Evolutionary conservation across 805 yeast genomes (phyloP), one percentile per base, ranked within the genome.

Genomic region (Candida chilensis): DNA sequence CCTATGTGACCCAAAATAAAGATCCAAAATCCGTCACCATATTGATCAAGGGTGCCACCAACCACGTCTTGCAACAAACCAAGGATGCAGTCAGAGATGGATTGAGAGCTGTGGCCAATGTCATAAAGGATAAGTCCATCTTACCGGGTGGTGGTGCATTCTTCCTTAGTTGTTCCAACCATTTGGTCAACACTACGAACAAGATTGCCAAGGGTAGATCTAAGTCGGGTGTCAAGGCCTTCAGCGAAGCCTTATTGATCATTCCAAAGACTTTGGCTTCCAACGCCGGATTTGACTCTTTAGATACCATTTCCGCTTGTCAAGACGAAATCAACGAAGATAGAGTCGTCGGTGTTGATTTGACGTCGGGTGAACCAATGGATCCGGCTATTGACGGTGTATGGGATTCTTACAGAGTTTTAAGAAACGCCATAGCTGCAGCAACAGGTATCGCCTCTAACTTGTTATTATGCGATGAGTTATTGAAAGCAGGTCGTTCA

Each of bases 21-120:
- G 82, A 86, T 48, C 96, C 97, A 36, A 84, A 84, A 56, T 74
- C 95, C 5, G 92, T 87, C 42, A 85, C 96, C 8, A 83, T 92
- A 35, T 68, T 92, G 37, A 88, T 92, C 51, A 85, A 86, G 58
- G 98, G 96, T 16, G 88, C 96, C 30, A 90, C 94, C 36, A 75
- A 77, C 41, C 92, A 90, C 56, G 75, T 85, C 25, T 71, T 92
- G 43, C 82, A 75, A 47, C 98, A 92, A 62, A 83, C 94, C 20
- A 86, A 88, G 52, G 98, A 92, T 52, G 97, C 99, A 1, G 87
- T 94, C 15, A 77, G 98, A 54, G 98, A 92, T 54, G 99, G 99
- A 20, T 67, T 92, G 36, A 76, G 98, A 42, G 87, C 96, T 2
- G 96, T 92, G 12, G 77, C 94, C 27, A 92, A 92, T 50, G 92